These are phyloP conservation scores for Cucurbita maxima DNA, from an alignment of 306 rosid species.

Conservation along the genomic window DNA sequence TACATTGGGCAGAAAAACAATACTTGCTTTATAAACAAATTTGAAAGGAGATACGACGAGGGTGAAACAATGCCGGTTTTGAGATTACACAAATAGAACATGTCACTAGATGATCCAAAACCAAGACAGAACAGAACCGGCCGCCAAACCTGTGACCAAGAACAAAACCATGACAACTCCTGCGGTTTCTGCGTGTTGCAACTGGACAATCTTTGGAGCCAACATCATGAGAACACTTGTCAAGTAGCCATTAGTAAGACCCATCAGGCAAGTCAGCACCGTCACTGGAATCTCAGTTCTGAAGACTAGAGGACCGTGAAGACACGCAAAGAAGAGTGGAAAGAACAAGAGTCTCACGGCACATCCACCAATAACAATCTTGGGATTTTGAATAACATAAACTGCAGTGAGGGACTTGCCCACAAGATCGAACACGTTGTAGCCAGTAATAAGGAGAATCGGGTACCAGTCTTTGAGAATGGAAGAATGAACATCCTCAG, in stretches of 20 bases:
- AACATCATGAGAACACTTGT: conserved; percentile 73
- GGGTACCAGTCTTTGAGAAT: conserved; percentile 79
- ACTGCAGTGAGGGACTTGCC: conserved; percentile 64
- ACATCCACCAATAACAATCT: conserved; percentile 49
- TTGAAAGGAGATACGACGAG: not conserved
- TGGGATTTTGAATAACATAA: conserved; percentile 42
- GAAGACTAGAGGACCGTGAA: conserved; percentile 72
- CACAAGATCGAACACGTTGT: conserved; percentile 74
- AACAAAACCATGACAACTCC: conserved; percentile 61
- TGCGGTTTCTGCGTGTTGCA: conserved; percentile 74
- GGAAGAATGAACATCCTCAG: conserved; percentile 81
- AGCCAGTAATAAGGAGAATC: conserved; percentile 46
- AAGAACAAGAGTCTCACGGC: conserved; percentile 48
- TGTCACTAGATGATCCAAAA: conserved; percentile 53
- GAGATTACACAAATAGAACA: not conserved
- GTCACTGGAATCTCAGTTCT: conserved; percentile 68
- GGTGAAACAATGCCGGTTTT: not conserved
- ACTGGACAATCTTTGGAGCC: conserved; percentile 59
- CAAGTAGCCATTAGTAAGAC: conserved; percentile 78
- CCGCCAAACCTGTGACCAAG: conserved; percentile 60
- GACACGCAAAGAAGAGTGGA: conserved; percentile 73
- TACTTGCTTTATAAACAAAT: not conserved
- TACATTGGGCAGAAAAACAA: not conserved
- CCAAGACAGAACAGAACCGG: conserved; percentile 74
- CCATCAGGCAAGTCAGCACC: conserved; percentile 55